A percentile compares a stretch with the other conserved stretches of the same genome.
Conservation (phyloP, 768 basidiomycete species). For the Asterophora parasitica region DNA sequence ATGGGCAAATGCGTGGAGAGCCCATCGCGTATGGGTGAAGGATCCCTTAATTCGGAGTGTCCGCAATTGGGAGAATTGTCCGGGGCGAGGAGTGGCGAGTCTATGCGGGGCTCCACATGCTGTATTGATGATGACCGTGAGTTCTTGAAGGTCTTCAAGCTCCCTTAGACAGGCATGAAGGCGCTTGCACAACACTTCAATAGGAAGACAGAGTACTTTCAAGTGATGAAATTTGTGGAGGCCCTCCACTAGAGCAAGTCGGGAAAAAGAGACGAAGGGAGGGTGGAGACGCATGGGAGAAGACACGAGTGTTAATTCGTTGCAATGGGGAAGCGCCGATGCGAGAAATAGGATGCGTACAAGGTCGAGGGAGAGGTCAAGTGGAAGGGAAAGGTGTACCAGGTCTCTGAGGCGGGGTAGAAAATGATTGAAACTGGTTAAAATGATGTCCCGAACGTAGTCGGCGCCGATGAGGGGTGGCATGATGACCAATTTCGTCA, state of each 20-base stretch:
- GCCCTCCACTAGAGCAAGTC: background rate
- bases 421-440: background rate
- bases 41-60: conserved; percentile 2
- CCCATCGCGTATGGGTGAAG: background rate
- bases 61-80: background rate
- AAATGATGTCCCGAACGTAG: background rate
- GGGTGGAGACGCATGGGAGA: background rate
- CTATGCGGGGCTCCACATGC: background rate
- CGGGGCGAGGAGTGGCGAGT: background rate
- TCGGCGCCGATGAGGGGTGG: background rate
- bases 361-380: background rate
- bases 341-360: background rate
- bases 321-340: conserved; percentile 4
- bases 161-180: background rate
- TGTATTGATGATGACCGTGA: background rate
- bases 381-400: conserved; percentile 1
- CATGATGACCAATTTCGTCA: background rate
- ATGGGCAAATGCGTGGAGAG: conserved; percentile 1
- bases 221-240: conserved; percentile 6
- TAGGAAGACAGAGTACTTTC: conserved; percentile 1
- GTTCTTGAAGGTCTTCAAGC: background rate
- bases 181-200: background rate
- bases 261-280: background rate
- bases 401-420: background rate
- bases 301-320: background rate